Percentiles rank a stretch among this genome's conserved stretches.
phyloP scores from a whole-genome alignment of 176 grass and related monocot genomes.

The Bolboschoenus planiculmis region DNA sequence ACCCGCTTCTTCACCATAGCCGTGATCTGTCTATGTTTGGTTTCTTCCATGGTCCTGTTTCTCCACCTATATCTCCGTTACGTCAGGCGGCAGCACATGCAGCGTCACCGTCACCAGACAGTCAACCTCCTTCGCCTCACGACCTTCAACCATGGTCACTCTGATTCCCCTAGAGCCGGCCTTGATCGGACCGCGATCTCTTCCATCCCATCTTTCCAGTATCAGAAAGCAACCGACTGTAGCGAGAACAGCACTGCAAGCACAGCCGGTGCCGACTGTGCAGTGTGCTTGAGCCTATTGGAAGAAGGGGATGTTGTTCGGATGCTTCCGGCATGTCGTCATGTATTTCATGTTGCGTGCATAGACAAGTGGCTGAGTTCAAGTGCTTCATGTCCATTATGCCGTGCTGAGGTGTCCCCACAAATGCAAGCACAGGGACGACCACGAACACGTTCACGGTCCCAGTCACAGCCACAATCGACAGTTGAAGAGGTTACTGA shows the following conservation, averaged over 20 bases:
- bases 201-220: slow-evolving; percentile 15
- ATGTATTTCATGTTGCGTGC: slow-evolving; percentile 25
- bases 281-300: slow-evolving; percentile 24
- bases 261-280: background rate
- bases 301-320: slow-evolving; percentile 23
- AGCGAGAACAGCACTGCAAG: background rate
- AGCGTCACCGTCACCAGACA: background rate
- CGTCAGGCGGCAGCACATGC: background rate
- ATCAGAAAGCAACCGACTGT: background rate
- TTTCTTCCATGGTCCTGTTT: slow-evolving; percentile 14
- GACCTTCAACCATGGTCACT: background rate
- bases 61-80: slow-evolving; percentile 27
- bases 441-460: background rate
- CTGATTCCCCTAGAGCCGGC: background rate
- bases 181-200: background rate
- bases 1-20: slow-evolving; percentile 8
- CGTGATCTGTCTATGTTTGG: slow-evolving; percentile 9
- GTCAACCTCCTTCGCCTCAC: background rate
- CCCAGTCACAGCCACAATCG: background rate
- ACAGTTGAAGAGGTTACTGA: background rate
- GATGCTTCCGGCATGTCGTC: slow-evolving; percentile 11
- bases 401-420: slow-evolving; percentile 14
- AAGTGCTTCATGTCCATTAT: slow-evolving; percentile 22
- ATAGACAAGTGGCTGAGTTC: slow-evolving; percentile 21
- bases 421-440: background rate